A percentile compares a stretch with the other conserved stretches of the same genome.
Evolutionary conservation across 208 protist species (phyloP).

Genomic region (Novymonas esmeraldas): DNA sequence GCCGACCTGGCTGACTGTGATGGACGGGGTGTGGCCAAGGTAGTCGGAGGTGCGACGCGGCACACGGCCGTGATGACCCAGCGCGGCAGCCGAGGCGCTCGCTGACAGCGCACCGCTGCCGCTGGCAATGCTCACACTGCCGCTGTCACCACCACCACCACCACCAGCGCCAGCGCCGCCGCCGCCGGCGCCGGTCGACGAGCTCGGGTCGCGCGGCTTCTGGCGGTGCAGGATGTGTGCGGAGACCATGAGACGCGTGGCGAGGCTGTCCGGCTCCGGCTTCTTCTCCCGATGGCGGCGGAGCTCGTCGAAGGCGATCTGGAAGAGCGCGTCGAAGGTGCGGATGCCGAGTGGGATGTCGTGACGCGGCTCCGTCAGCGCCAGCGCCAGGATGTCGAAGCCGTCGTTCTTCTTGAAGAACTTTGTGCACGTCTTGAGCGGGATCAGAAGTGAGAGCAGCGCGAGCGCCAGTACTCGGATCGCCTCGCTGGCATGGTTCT

Average conservation of each 20-base stretch:
- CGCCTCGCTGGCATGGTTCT: slow-evolving; percentile 75
- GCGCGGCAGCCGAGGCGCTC: neutral
- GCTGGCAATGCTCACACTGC: neutral
- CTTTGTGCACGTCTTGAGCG: slow-evolving; percentile 60
- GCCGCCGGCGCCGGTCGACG: neutral
- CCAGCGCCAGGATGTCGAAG: slow-evolving; percentile 62
- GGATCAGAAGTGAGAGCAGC: slow-evolving; percentile 80
- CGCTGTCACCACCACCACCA: neutral
- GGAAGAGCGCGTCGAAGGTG: slow-evolving; percentile 82
- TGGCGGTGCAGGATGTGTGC: slow-evolving; percentile 29
- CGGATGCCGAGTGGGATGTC: slow-evolving; percentile 60
- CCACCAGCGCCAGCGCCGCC: neutral
- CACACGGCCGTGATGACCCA: neutral
- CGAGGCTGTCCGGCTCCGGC: slow-evolving; percentile 16
- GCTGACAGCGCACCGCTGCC: neutral
- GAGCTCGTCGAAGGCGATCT: slow-evolving; percentile 81
- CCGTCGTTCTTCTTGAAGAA: slow-evolving; percentile 70
- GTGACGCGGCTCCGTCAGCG: slow-evolving; percentile 50
- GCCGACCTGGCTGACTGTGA: slow-evolving; percentile 36
- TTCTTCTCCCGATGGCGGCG: slow-evolving; percentile 45
- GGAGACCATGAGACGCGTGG: slow-evolving; percentile 28
- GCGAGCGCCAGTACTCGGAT: slow-evolving; percentile 82
- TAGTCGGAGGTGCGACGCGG: slow-evolving; percentile 19
- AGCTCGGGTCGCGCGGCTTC: slow-evolving; percentile 35
- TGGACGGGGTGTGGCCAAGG: slow-evolving; percentile 26